phyloP scores from a whole-genome alignment of 2,329 filamentous ascomycete species.

The Arthroderma sp. region DNA sequence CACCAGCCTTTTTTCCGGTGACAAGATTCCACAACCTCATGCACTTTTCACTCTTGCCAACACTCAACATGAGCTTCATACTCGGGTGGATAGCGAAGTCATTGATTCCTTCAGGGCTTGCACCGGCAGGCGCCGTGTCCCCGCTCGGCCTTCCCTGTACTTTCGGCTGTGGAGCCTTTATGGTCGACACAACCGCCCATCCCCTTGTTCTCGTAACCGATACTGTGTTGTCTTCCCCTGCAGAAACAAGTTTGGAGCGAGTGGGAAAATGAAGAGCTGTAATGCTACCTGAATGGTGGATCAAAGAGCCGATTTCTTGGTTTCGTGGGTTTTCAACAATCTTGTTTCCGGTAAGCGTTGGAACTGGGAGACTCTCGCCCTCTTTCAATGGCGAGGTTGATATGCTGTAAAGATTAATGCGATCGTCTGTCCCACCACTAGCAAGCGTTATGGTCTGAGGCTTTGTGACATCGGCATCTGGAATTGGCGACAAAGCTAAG shows the following conservation, averaged over 20 bases:
- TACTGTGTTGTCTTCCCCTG: slow-evolving; percentile 81
- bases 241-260: slow-evolving; percentile 73
- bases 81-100: slow-evolving; percentile 92
- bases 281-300: slow-evolving; percentile 75
- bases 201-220: slow-evolving; percentile 77
- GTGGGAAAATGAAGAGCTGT: slow-evolving; percentile 72
- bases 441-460: slow-evolving; percentile 79
- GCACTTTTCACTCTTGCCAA: slow-evolving; percentile 75
- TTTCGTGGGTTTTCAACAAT: slow-evolving; percentile 78
- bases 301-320: slow-evolving; percentile 69
- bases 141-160: slow-evolving; percentile 68
- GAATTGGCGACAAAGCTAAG: slow-evolving; percentile 69
- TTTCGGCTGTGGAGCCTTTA: slow-evolving; percentile 81
- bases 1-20: slow-evolving; percentile 88
- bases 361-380: slow-evolving; percentile 46
- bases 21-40: slow-evolving; percentile 96
- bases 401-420: slow-evolving; percentile 86
- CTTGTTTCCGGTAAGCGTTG: slow-evolving; percentile 55
- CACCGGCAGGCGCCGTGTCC: slow-evolving; percentile 73
- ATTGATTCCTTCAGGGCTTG: slow-evolving; percentile 76
- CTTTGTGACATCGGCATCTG: slow-evolving; percentile 40
- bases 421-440: slow-evolving; percentile 82
- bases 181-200: slow-evolving; percentile 73
- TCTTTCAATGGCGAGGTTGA: slow-evolving; percentile 53
- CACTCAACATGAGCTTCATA: slow-evolving; percentile 91